phyloP scores from a whole-genome alignment of 1,284 basidiomycete genomes.

The Leucoagaricus sp. region DNA sequence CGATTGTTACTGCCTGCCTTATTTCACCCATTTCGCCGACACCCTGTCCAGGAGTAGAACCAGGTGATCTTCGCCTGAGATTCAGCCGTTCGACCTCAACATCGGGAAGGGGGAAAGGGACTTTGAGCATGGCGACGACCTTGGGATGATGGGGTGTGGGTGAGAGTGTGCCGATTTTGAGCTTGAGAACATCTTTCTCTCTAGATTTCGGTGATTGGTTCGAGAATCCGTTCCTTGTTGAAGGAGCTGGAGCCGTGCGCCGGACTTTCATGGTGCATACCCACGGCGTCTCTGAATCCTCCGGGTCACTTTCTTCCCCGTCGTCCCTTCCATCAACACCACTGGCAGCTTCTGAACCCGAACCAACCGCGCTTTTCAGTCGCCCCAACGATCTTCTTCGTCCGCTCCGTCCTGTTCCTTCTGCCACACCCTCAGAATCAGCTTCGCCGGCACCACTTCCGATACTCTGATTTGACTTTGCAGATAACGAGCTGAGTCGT shows the following conservation, averaged over 20 bases:
- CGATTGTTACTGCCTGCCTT: not conserved
- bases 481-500: slow-evolving; percentile 11
- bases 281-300: slow-evolving; percentile 97
- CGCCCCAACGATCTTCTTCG: not conserved
- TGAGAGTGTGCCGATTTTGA: slow-evolving; percentile 77
- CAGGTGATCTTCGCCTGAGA: slow-evolving; percentile 48
- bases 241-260: slow-evolving; percentile 26
- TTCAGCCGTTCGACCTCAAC: slow-evolving; percentile 64
- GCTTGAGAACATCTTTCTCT: slow-evolving; percentile 24
- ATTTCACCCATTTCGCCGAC: slow-evolving; percentile 11
- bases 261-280: slow-evolving; percentile 73
- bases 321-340: slow-evolving; percentile 26
- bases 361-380: slow-evolving; percentile 13
- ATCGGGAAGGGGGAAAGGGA: slow-evolving; percentile 84
- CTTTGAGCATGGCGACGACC: slow-evolving; percentile 87
- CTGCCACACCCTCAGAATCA: slow-evolving; percentile 22
- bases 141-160: slow-evolving; percentile 98
- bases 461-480: slow-evolving; percentile 15
- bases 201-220: not conserved
- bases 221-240: not conserved
- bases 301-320: slow-evolving; percentile 81
- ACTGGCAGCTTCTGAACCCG: slow-evolving; percentile 16
- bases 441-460: slow-evolving; percentile 20
- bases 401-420: too few species aligned
- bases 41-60: slow-evolving; percentile 11